These are phyloP conservation scores for Chalciporus pseudorubinellus DNA, from an alignment of 768 basidiomycete species.

Conservation along the genomic window DNA sequence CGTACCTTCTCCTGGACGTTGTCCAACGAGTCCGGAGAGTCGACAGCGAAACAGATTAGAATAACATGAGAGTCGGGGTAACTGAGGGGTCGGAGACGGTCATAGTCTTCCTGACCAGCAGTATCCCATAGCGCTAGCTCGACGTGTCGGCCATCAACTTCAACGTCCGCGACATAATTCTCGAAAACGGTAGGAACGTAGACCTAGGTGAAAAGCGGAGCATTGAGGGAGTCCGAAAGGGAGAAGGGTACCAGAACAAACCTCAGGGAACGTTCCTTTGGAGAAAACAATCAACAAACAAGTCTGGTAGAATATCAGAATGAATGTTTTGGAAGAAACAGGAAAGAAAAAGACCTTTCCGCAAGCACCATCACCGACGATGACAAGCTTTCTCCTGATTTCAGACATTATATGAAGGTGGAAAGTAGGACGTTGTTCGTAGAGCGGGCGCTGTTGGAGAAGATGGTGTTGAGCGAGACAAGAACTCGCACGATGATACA, in stretches of 20 bases:
- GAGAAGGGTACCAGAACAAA: constrained; percentile 28
- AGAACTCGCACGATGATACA: constrained; percentile 38
- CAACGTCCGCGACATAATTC: constrained; percentile 99
- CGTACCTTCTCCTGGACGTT: constrained; percentile 99
- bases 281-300: constrained; percentile 95
- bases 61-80: constrained; percentile 99
- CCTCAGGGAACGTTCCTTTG: constrained; percentile 96
- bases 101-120: constrained; percentile 98
- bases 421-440: constrained; percentile 31
- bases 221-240: constrained; percentile 1
- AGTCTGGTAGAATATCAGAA: constrained; percentile 50
- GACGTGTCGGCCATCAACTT: constrained; percentile 97
- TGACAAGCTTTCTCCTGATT: constrained; percentile 98
- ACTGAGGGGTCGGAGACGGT: constrained; percentile 93
- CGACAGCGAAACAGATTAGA: constrained; percentile 97
- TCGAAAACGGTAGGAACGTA: constrained; percentile 99
- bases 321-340: constrained; percentile 6
- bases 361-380: constrained; percentile 97
- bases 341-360: constrained; percentile 66
- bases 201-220: constrained; percentile 52
- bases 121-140: constrained; percentile 99
- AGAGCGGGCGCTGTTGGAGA: constrained; percentile 36
- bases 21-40: constrained; percentile 96
- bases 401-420: constrained; percentile 74
- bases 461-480: constrained; percentile 40